phyloP scores from a whole-genome alignment of 1,284 basidiomycete species.

The Cryptococcus sp. region DNA sequence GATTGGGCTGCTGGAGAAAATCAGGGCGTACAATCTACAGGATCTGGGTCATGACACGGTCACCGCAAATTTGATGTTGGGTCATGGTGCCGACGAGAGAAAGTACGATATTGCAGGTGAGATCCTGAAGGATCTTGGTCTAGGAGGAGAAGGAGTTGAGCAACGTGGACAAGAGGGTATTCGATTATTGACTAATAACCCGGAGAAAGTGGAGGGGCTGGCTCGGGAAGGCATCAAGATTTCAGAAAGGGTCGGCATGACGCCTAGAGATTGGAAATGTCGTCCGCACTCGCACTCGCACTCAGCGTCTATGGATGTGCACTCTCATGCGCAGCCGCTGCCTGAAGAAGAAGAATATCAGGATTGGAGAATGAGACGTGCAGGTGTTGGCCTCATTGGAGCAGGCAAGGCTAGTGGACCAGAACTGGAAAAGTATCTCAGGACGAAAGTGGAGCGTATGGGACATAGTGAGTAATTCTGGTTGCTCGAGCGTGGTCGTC shows the following conservation, averaged over 20 bases:
- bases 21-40: constrained; percentile 96
- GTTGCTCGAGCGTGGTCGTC: too few relatives aligned
- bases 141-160: constrained; percentile 60
- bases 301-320: constrained; percentile 11
- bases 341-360: constrained; percentile 47
- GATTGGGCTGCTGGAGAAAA: constrained; percentile 93
- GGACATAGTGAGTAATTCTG: constrained; percentile 66
- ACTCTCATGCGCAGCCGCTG: constrained; percentile 5
- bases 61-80: constrained; percentile 92
- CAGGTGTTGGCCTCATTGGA: constrained; percentile 82
- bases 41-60: constrained; percentile 99
- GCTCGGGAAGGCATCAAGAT: constrained; percentile 79
- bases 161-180: constrained; percentile 62
- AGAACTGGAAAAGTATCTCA: constrained; percentile 92
- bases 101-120: constrained; percentile 89
- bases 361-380: constrained; percentile 57
- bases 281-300: constrained; percentile 8
- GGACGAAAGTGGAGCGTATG: constrained; percentile 95
- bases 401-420: constrained; percentile 75
- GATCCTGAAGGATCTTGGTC: constrained; percentile 83
- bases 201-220: constrained; percentile 90
- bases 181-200: constrained; percentile 92
- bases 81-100: constrained; percentile 90
- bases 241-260: constrained; percentile 87
- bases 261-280: constrained; percentile 82